A percentile compares a stretch with the other conserved stretches of the same genome.
Evolutionary conservation across 1,139 yeast species (phyloP).

Genomic region (Blastobotrys apis): DNA sequence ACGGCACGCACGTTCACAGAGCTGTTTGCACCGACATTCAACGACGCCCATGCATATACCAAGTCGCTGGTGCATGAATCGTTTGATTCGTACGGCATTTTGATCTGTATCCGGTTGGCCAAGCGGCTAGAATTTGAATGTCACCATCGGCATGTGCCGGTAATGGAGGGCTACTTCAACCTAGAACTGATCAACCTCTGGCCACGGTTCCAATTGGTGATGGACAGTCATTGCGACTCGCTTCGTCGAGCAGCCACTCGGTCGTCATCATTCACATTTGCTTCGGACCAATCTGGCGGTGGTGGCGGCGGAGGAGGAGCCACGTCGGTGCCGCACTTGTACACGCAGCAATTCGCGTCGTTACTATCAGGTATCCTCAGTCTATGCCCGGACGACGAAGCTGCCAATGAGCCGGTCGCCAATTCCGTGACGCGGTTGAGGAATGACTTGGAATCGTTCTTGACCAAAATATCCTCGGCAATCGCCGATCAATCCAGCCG

Average conservation of each 20-base stretch:
- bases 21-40: conserved; percentile 46
- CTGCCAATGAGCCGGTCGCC: conserved; percentile 61
- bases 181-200: conserved; percentile 62
- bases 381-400: conserved; percentile 38
- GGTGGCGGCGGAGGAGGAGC: no score
- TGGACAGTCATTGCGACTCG: conserved; percentile 73
- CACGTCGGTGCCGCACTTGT: conserved; percentile 51
- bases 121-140: conserved; percentile 61
- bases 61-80: conserved; percentile 47
- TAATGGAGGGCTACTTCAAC: conserved; percentile 69
- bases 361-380: conserved; percentile 68
- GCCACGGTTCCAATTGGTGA: conserved; percentile 78
- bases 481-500: conserved; percentile 47
- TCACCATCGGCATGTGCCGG: conserved; percentile 64
- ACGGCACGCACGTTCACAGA: conserved; percentile 43
- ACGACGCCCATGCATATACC: conserved; percentile 48
- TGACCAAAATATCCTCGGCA: conserved; percentile 55
- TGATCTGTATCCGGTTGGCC: conserved; percentile 70
- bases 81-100: conserved; percentile 72
- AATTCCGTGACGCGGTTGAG: conserved; percentile 65
- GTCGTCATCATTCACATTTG: conserved; percentile 26
- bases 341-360: conserved; percentile 79
- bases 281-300: conserved; percentile 25
- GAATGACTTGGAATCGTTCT: conserved; percentile 70
- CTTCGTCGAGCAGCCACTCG: conserved; percentile 44